phyloP scores from a whole-genome alignment of 345 rosid genomes.

The Noccaea bulbosa region DNA sequence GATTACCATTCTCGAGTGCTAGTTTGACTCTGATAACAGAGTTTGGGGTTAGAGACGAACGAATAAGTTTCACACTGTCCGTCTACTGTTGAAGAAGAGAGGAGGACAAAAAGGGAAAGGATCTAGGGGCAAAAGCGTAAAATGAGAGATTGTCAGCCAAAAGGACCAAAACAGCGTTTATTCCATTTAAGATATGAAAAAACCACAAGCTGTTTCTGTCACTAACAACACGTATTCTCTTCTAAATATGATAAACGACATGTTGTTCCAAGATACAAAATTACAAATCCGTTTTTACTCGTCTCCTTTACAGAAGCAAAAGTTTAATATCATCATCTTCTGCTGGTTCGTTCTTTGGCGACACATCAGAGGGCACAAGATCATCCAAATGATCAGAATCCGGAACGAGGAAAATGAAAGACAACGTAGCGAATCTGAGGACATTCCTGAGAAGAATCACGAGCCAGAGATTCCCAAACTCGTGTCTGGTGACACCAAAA shows the following conservation, averaged over 20 bases:
- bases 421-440: slow-evolving; percentile 60
- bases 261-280: not conserved
- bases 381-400: slow-evolving; percentile 54
- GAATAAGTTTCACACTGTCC: slow-evolving; percentile 1
- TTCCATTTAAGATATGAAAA: not conserved
- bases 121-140: slow-evolving; percentile 26
- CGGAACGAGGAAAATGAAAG: slow-evolving; percentile 71
- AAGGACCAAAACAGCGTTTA: slow-evolving; percentile 23
- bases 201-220: slow-evolving; percentile 22
- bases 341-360: slow-evolving; percentile 18
- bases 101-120: not conserved
- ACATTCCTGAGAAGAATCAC: slow-evolving; percentile 62
- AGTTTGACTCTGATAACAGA: slow-evolving; percentile 23
- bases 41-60: not conserved
- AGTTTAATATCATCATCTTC: slow-evolving; percentile 45
- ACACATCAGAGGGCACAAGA: slow-evolving; percentile 46
- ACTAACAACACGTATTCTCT: slow-evolving; percentile 17
- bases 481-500: slow-evolving; percentile 63
- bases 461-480: slow-evolving; percentile 68
- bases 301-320: slow-evolving; percentile 29
- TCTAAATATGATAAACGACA: slow-evolving; percentile 17
- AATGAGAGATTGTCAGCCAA: not conserved
- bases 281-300: not conserved
- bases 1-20: slow-evolving; percentile 37
- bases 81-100: not conserved